phyloP scores from a whole-genome alignment of 768 basidiomycete species.

The Leccinum imitatum region DNA sequence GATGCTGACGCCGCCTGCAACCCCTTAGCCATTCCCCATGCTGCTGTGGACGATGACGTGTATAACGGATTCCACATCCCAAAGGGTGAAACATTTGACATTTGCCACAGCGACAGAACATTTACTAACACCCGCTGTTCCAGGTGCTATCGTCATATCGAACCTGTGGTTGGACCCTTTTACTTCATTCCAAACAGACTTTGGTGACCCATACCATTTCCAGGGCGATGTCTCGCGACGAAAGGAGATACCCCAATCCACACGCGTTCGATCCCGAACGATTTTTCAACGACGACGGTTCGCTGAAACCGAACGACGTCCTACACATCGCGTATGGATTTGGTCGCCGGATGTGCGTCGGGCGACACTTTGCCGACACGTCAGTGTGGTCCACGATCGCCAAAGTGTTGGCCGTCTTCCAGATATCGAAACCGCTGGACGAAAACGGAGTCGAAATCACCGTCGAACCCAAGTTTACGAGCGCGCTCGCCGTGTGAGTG shows the following conservation, averaged over 20 bases:
- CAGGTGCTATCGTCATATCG: slow-evolving; percentile 9
- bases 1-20: neutral
- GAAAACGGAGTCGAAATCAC: slow-evolving; percentile 13
- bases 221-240: slow-evolving; percentile 19
- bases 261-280: slow-evolving; percentile 39
- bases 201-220: neutral
- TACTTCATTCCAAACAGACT: fast-evolving
- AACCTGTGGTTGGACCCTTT: slow-evolving; percentile 9
- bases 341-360: slow-evolving; percentile 27
- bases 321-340: slow-evolving; percentile 22
- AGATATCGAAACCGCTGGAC: slow-evolving; percentile 4
- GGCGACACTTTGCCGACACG: slow-evolving; percentile 22
- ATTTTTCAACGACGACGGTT: slow-evolving; percentile 33
- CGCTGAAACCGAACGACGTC: slow-evolving; percentile 13
- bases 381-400: slow-evolving; percentile 19
- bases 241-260: slow-evolving; percentile 35
- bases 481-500: slow-evolving; percentile 16
- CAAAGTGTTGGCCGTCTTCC: slow-evolving; percentile 11
- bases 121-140: neutral
- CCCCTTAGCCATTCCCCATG: slow-evolving; percentile 25
- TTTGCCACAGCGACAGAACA: neutral
- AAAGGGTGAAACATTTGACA: slow-evolving; percentile 16
- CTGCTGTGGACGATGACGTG: slow-evolving; percentile 37
- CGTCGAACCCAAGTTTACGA: slow-evolving; percentile 13
- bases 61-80: slow-evolving; percentile 51